Conservation (phyloP, 1,284 basidiomycete species). For the Sanghuangporus baumii region DNA sequence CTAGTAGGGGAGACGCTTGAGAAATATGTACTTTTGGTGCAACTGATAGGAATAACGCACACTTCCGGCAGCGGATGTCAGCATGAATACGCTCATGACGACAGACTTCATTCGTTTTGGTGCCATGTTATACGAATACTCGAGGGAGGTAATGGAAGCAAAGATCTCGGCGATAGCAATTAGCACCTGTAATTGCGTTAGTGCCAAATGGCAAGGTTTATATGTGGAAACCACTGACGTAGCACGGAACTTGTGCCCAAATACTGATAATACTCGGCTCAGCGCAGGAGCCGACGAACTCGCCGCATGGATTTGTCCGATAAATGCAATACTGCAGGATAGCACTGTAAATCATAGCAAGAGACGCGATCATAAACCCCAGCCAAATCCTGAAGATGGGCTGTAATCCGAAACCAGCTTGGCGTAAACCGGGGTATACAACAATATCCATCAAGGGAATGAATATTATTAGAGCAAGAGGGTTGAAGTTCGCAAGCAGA, state of each 20-base stretch:
- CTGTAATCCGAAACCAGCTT: conserved; percentile 46
- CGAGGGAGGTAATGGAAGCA: conserved; percentile 55
- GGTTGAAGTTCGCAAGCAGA: conserved; percentile 54
- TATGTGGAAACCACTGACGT: conserved; percentile 5
- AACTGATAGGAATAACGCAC: neutral
- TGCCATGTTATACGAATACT: conserved; percentile 63
- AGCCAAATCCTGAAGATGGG: conserved; percentile 57
- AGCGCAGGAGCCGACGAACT: conserved; percentile 31
- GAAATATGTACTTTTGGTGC: neutral
- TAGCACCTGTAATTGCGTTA: conserved; percentile 40
- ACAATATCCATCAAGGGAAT: conserved; percentile 43
- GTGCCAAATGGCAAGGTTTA: neutral
- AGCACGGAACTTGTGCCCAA: conserved; percentile 33
- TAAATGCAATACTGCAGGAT: conserved; percentile 48
- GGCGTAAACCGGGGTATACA: conserved; percentile 54
- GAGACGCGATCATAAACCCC: conserved; percentile 56
- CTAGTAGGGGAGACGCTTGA: neutral
- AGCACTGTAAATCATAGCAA: conserved; percentile 59
- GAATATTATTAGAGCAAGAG: conserved; percentile 46
- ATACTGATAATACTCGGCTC: conserved; percentile 41
- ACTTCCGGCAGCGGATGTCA: conserved; percentile 42
- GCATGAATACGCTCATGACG: conserved; percentile 48
- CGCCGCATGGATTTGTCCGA: conserved; percentile 41
- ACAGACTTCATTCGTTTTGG: conserved; percentile 52
- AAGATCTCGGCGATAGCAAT: conserved; percentile 52